Base-by-base conservation (phyloP, 1,284 basidiomycete species). In the Rhodotorula sp. region DNA sequence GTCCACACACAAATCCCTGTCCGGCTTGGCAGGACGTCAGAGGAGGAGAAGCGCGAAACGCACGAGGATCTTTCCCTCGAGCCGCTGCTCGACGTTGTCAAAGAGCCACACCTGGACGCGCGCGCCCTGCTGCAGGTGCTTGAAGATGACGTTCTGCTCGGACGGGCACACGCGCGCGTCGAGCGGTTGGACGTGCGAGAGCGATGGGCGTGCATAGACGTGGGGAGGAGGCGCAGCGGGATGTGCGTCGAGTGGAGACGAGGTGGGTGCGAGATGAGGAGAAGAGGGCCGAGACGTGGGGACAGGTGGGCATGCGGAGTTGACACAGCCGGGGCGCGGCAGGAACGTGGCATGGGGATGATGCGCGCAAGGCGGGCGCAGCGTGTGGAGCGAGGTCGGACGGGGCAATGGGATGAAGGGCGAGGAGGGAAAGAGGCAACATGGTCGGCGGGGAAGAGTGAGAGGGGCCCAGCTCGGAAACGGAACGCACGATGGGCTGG, bases 81-180 rank as follows among this genome's bases (percentile, higher is more conserved):
- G 90, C 72, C 96, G 88, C 89, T 97, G 95, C 80, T 98, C 94
- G 74, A 90, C 87, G 82, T 98, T 98, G 82, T 99, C 97, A 81
- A 95, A 99, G 71, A 99, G 84, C 97, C 97, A 99, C 79, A 99
- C 88, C 41, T 89, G 87, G 53, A 98, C 90, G 83, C 91, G 92
- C 67, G 87, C 60, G 29, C 83, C 83, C 66, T 82, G 81, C 83
- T 99, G 97, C 62, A 99, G 85, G 84, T 97, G 94, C 87, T 95
- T 94, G 87, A 99, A 99, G 83, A 99, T 97, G 78, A 98, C 92
- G 86, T 98, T 99, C 94, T 96, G 80, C n/a, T 8, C 4, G 27
- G 3, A 29, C 6, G 29, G 51, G 29, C 7, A n/a, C n/a, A 21
- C 17, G 51, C 29, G 50, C 1, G 50, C 10, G 25, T 29, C 13